These are phyloP conservation scores for Vigna trinervia DNA, from an alignment of 306 rosid genomes.

Conservation along the genomic window DNA sequence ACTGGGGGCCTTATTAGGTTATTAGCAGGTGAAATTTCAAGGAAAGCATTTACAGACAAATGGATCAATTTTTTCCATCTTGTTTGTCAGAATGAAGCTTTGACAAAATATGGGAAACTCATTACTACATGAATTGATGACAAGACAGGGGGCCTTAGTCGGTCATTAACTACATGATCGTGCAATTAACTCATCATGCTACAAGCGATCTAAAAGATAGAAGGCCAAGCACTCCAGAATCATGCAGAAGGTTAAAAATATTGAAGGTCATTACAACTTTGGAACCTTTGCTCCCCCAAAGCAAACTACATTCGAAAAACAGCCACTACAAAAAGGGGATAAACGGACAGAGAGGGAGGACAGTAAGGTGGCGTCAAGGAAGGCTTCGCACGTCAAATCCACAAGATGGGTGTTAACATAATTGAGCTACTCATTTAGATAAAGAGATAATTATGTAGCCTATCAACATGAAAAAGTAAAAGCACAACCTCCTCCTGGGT, in stretches of 20 bases:
- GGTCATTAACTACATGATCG: background rate
- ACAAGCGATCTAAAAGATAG: background rate
- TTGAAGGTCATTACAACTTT: background rate
- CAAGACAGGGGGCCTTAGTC: background rate
- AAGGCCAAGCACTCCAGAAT: background rate
- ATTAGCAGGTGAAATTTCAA: slow-evolving; percentile 25
- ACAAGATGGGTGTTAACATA: slow-evolving; percentile 6
- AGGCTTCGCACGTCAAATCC: background rate
- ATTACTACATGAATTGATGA: slow-evolving; percentile 16
- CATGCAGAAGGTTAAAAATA: slow-evolving; percentile 18
- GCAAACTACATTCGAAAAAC: slow-evolving; percentile 16
- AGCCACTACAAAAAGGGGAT: slow-evolving; percentile 17
- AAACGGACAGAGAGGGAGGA: background rate
- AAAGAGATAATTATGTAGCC: slow-evolving; percentile 12
- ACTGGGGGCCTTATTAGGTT: slow-evolving; percentile 1
- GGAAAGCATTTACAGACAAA: background rate
- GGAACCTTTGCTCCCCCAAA: background rate
- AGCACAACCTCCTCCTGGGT: background rate
- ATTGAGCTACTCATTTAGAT: slow-evolving; percentile 20
- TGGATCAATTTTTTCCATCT: slow-evolving; percentile 4
- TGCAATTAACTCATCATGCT: slow-evolving; percentile 30
- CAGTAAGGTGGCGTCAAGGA: slow-evolving; percentile 11
- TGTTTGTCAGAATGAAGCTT: background rate
- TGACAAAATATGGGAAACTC: slow-evolving; percentile 14
- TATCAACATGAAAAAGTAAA: slow-evolving; percentile 17